Evolutionary conservation across 441 rosid genomes (phyloP).

Genomic region (Pelargonium australe): DNA sequence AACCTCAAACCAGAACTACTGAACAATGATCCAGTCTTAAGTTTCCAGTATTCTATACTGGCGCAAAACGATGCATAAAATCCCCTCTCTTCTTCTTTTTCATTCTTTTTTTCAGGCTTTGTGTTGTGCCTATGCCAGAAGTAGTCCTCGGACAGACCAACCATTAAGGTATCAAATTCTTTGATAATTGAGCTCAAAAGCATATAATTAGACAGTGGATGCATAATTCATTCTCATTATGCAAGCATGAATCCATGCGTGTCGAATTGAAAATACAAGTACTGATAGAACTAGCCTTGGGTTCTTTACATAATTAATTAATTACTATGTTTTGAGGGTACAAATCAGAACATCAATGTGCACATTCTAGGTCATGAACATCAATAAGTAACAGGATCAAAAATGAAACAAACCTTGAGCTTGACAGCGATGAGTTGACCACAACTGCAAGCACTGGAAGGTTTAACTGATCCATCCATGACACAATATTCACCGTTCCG

Average conservation of each 20-base stretch:
- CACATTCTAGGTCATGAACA: neutral
- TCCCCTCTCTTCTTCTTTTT: neutral
- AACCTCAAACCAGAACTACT: slow-evolving; percentile 1
- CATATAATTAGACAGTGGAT: neutral
- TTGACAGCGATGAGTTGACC: slow-evolving; percentile 37
- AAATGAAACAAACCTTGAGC: slow-evolving; percentile 30
- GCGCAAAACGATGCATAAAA: neutral
- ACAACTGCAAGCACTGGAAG: slow-evolving; percentile 39
- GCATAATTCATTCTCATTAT: neutral
- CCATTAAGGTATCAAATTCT: neutral
- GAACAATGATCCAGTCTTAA: neutral
- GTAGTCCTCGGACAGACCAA: neutral
- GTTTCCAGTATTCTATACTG: neutral
- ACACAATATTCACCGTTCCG: slow-evolving; percentile 36
- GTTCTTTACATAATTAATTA: neutral
- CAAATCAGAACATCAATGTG: neutral
- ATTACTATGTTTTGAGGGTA: neutral
- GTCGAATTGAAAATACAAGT: neutral
- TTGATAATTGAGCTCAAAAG: neutral
- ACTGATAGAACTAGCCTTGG: neutral
- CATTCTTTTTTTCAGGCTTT: neutral
- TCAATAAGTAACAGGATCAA: neutral
- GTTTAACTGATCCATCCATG: slow-evolving; percentile 43
- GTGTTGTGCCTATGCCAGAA: neutral
- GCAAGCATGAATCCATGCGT: neutral